Conservation (phyloP, 768 basidiomycete genomes). For the Phaeolepiota aurea region DNA sequence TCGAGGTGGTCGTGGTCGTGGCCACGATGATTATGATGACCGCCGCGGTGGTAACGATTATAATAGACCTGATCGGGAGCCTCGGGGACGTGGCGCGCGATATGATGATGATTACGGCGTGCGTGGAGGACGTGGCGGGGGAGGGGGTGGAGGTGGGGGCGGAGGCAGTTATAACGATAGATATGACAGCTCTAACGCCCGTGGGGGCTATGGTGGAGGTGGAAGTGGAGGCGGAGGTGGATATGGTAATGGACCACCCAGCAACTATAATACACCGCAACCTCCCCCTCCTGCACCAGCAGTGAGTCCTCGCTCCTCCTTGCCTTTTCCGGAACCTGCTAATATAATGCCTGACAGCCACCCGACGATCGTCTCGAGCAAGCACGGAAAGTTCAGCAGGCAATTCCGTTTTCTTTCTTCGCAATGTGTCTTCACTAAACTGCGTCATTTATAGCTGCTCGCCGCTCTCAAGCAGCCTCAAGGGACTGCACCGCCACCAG, state of each 20-base stretch:
- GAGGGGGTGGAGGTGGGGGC: conserved; percentile 15
- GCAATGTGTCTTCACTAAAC: conserved; percentile 1
- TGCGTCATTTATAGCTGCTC: conserved; percentile 34
- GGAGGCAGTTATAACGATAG: conserved; percentile 36
- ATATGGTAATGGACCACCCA: conserved; percentile 13
- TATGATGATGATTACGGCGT: conserved; percentile 34
- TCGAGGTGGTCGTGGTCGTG: conserved; percentile 27
- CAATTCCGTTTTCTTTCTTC: conserved; percentile 14
- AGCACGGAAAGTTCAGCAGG: conserved; percentile 80
- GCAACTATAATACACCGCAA: conserved; percentile 20
- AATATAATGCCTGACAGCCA: conserved; percentile 20
- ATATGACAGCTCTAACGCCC: conserved; percentile 25
- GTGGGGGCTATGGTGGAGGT: conserved; percentile 24
- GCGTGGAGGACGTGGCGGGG: conserved; percentile 17
- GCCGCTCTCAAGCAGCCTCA: conserved; percentile 75
- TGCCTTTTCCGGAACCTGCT: conserved; percentile 1
- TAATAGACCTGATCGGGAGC: conserved; percentile 37
- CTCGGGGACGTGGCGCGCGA: conserved; percentile 29
- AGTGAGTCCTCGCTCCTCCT: conserved; percentile 11
- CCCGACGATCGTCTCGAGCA: conserved; percentile 80
- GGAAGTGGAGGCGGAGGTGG: conserved; percentile 16
- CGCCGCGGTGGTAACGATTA: conserved; percentile 39
- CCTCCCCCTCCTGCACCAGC: conserved; percentile 16
- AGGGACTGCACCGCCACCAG: conserved; percentile 22
- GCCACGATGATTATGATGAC: conserved; percentile 34